Percentiles rank a stretch among this genome's conserved stretches.
phyloP scores from a whole-genome alignment of 2,329 filamentous ascomycete species.

The Cladosporium sp. region DNA sequence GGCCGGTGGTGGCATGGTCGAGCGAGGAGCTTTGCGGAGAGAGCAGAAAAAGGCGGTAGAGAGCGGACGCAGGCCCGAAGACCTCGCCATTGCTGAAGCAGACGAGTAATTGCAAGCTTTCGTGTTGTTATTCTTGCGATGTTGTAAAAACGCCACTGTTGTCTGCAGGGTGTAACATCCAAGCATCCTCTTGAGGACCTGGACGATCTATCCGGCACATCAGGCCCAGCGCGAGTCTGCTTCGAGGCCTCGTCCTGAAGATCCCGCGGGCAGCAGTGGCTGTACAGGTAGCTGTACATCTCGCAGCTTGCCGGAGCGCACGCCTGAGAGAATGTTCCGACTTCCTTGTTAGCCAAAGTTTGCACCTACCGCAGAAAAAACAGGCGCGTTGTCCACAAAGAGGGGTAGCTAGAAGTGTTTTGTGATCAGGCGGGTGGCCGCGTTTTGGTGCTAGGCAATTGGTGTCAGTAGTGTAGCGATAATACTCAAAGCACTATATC shows the following conservation, averaged over 20 bases:
- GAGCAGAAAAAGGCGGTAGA: background rate
- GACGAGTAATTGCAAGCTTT: background rate
- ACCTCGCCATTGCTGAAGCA: background rate
- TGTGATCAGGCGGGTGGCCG: background rate
- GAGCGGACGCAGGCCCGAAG: background rate
- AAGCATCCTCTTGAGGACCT: constrained; percentile 7
- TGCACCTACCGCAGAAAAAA: background rate
- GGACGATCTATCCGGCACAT: constrained; percentile 18
- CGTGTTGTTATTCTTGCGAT: background rate
- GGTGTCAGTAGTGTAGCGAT: constrained; percentile 2
- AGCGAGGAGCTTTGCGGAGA: background rate
- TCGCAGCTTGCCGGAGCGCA: background rate
- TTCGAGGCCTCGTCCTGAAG: constrained; percentile 13
- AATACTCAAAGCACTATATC: background rate
- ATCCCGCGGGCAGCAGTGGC: constrained; percentile 3
- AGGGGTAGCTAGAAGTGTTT: constrained; percentile 1
- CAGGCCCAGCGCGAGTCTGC: background rate
- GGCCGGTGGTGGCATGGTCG: background rate
- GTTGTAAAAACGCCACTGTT: background rate
- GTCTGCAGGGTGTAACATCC: background rate
- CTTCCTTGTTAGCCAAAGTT: background rate
- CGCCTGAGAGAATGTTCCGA: background rate
- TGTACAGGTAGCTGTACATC: background rate
- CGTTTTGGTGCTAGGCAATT: background rate
- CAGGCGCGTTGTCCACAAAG: background rate